Evolutionary conservation across 768 basidiomycete species (phyloP), one percentile per base, ranked within the genome.

Genomic region (Hypsizygus marmoreus): DNA sequence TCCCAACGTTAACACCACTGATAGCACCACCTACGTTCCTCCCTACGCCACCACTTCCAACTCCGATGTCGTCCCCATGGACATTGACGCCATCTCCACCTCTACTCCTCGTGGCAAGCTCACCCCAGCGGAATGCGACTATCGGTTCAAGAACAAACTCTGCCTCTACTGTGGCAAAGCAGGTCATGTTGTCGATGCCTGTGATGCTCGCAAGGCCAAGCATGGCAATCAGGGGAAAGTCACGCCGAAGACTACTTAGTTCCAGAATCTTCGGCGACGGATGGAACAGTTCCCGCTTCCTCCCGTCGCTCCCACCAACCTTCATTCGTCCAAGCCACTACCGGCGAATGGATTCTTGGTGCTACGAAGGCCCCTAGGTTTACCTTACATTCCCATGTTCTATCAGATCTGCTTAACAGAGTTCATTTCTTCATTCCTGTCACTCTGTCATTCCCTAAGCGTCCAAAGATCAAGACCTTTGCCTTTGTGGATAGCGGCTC

Each of bases 401-500:
- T 41, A 31, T 45, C 29, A 22, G 39, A 40, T 43, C 49, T 41
- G 32, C 53, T 32, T 24, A 54, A 48, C 22, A 33, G 40, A 34
- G 29, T 35, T 41, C 65, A 67, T 55, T 67, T 67, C 39, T 61
- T 64, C 44, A 58, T 68, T 36, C 40, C 50, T 36, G 33, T 68
- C 37, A 55, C 40, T 13, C 55, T 68, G 30, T 40, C 24, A 17
- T 67, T 73, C 44, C 69, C 70, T 20, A 55, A 63, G 22, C 53
- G 55, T 34, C 54, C 56, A 51, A 50, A 62, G 22, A 58, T 72
- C 36, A 30, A 50, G 20, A 72, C 65, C 10, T 67, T 56, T 48
- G 67, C 67, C 26, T 57, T 74, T 19, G 43, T 74, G 40, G 68
- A 74, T 49, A 67, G 44, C 40, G 68, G 72, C 16, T 64, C 67